These are phyloP conservation scores for Cenococcum geophilum DNA, from an alignment of 495 filamentous ascomycete genomes.

Conservation along the genomic window DNA sequence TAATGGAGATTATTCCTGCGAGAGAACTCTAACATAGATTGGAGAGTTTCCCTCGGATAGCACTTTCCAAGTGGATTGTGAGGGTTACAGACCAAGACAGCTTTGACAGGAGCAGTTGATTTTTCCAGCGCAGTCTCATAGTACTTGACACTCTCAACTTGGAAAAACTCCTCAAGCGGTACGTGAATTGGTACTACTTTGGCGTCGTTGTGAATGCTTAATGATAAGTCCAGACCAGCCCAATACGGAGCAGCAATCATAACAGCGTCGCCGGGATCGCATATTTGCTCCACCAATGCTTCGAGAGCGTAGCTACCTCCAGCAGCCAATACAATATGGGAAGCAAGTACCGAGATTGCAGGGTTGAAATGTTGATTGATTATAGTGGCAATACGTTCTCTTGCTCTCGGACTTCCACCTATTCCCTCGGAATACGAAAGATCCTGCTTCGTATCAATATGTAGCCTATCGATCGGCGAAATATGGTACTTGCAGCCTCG, in stretches of 20 bases:
- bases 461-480: background rate
- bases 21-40: constrained; percentile 31
- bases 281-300: constrained; percentile 42
- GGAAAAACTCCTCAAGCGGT: constrained; percentile 11
- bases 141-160: constrained; percentile 6
- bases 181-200: constrained; percentile 9
- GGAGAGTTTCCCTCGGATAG: constrained; percentile 25
- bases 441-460: constrained; percentile 24
- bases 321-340: constrained; percentile 39
- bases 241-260: constrained; percentile 42
- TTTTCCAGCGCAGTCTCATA: constrained; percentile 7
- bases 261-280: constrained; percentile 44
- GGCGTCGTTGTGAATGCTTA: constrained; percentile 9
- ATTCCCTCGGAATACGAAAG: constrained; percentile 35
- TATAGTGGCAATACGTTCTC: constrained; percentile 36
- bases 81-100: constrained; percentile 28
- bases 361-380: constrained; percentile 41
- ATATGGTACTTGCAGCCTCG: constrained; percentile 2
- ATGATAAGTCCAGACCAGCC: constrained; percentile 23
- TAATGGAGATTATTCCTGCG: constrained; percentile 32
- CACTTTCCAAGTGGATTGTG: constrained; percentile 29
- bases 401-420: constrained; percentile 32
- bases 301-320: constrained; percentile 38
- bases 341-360: constrained; percentile 33
- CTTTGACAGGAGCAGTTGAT: constrained; percentile 11